Evolutionary conservation across 2,329 filamentous ascomycete species (phyloP).

Genomic region (Harringtonia aguacate): DNA sequence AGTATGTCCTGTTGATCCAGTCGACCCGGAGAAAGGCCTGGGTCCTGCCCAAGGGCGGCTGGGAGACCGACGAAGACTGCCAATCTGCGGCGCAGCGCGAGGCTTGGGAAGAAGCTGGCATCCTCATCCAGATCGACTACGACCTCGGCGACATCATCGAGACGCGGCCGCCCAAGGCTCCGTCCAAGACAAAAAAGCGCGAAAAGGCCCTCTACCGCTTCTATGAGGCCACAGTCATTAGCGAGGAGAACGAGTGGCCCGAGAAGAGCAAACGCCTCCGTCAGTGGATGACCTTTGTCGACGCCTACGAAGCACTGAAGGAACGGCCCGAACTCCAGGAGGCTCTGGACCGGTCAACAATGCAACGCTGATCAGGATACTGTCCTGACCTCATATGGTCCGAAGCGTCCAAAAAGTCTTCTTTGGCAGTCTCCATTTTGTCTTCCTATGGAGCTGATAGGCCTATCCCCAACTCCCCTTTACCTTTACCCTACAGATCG

Average conservation of each 20-base stretch:
- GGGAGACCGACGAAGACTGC: constrained; percentile 89
- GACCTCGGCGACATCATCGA: constrained; percentile 83
- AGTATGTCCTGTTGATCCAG: constrained; percentile 85
- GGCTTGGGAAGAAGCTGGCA: constrained; percentile 97
- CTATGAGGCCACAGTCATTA: constrained; percentile 78
- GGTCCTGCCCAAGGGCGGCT: constrained; percentile 96
- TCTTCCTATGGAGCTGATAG: too few relatives aligned
- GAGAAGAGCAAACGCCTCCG: constrained; percentile 86
- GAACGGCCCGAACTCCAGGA: constrained; percentile 79
- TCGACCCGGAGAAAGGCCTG: constrained; percentile 84
- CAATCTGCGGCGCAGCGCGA: constrained; percentile 78
- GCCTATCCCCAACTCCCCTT: too few relatives aligned
- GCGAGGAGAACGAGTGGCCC: constrained; percentile 81
- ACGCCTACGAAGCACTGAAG: constrained; percentile 69
- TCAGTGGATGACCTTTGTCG: constrained; percentile 76
- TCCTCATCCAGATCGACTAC: constrained; percentile 71
- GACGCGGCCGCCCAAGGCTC: constrained; percentile 61
- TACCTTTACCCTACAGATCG: too few relatives aligned
- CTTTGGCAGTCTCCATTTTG: too few relatives aligned
- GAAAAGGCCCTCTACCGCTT: constrained; percentile 62
- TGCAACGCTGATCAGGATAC: constrained; percentile 38
- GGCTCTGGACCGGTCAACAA: constrained; percentile 71
- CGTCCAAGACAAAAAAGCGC: constrained; percentile 43
- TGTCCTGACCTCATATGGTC: too few relatives aligned
- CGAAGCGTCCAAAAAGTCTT: too few relatives aligned